Evolutionary conservation across 768 basidiomycete genomes (phyloP), one percentile per base, ranked within the genome.

Genomic region (Lactifluus hygrophoroides): DNA sequence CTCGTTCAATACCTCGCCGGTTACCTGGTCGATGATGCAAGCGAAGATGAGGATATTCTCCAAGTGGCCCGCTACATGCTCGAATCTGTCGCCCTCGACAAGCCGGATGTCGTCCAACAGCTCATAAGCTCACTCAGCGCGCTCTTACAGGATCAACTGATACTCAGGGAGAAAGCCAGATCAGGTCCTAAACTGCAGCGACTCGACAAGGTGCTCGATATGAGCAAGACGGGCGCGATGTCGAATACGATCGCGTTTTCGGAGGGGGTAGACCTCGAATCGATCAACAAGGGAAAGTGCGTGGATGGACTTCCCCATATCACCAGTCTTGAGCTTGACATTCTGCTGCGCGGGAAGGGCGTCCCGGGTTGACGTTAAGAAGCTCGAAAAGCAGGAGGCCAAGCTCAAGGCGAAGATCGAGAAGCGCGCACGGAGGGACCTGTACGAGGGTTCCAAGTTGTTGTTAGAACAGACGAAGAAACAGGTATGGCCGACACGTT

Each of bases 391-490:
- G 72, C 90, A 93, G 66, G 96, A 99, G 72, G 92, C 93, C 1
- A 99, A 99, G 71, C 83, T 98, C 65, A 86, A 85, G 88, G 93
- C 93, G 28, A 99, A 99, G 73, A 94, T 97, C 64, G 94, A 97
- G 73, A 99, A 98, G 73, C 82, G 96, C n/a, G 77, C 91, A 2
- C 81, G 85, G 55, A 76, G 89, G 64, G 90, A 92, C 73, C 78
- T 96, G 37, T 99, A 96, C 69, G 95, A 98, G 69, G 95, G 96
- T 8, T 94, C 92, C 8, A 98, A 96, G 71, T 76, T 99, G 71
- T 76, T 99, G 32, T 78, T 99, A 54, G 93, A 96, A 67, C 86
- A 92, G 64, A 86, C 90, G 71, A 83, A 86, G 71, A 94, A 93
- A 74, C 92, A 94, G 77, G 89, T 85, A 62, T 54, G 75, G 64